These are phyloP conservation scores for Lycium barbarum DNA, from an alignment of 257 asterid species.

Conservation along the genomic window DNA sequence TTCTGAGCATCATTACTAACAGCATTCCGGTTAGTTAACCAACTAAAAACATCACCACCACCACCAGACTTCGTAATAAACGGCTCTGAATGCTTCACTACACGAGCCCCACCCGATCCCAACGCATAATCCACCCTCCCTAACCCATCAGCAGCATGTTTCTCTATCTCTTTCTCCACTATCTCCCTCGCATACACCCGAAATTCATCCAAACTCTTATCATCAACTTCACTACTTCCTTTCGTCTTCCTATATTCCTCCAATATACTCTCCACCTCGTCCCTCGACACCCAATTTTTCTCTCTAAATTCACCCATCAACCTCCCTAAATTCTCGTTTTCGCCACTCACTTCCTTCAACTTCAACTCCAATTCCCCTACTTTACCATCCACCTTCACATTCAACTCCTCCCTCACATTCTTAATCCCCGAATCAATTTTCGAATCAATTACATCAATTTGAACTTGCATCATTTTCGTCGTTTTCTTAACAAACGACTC, in stretches of 20 bases:
- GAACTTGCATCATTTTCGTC: conserved; percentile 78
- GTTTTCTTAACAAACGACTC: conserved; percentile 63
- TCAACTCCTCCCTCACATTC: conserved; percentile 58
- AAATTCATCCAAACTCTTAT: conserved; percentile 70
- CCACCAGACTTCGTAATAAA: conserved; percentile 37
- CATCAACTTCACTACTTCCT: conserved; percentile 35
- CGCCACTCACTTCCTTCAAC: conserved; percentile 65
- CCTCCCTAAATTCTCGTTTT: conserved; percentile 66
- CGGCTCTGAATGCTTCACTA: conserved; percentile 79
- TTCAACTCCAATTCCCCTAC: conserved; percentile 53
- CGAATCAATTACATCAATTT: conserved; percentile 68
- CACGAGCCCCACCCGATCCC: conserved; percentile 76
- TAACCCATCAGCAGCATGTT: conserved; percentile 85
- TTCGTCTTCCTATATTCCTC: conserved; percentile 64
- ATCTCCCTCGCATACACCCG: conserved; percentile 66
- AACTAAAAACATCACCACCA: conserved; percentile 35
- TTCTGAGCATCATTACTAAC: conserved; percentile 55
- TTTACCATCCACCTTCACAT: conserved; percentile 53
- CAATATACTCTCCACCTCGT: conserved; percentile 61
- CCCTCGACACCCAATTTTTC: conserved; percentile 64
- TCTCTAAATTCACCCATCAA: conserved; percentile 56
- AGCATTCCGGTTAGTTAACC: conserved; percentile 28
- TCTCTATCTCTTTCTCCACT: conserved; percentile 77
- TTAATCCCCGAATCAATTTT: conserved; percentile 57
- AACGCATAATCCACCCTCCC: conserved; percentile 88